phyloP scores from a whole-genome alignment of 2,329 filamentous ascomycete species.

The Diaporthe caulivora region DNA sequence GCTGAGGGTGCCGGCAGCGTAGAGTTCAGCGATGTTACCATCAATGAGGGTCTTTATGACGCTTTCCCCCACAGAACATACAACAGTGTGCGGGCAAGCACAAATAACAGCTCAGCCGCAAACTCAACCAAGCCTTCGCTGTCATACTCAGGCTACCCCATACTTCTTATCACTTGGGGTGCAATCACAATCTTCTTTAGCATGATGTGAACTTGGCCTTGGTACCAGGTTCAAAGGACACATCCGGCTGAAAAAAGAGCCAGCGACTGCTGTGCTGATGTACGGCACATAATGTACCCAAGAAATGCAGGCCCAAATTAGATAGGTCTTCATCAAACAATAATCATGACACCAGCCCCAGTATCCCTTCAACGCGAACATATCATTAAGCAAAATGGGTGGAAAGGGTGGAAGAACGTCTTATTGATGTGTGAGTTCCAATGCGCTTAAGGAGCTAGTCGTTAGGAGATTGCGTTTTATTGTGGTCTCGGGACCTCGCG shows the following conservation, averaged over 20 bases:
- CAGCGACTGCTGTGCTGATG: not conserved
- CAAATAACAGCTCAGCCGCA: not conserved
- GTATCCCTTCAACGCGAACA: too few species aligned
- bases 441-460: too few species aligned
- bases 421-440: too few species aligned
- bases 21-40: constrained; percentile 48
- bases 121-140: not conserved
- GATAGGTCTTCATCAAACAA: not conserved
- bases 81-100: not conserved
- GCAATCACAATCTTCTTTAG: not conserved
- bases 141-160: not conserved
- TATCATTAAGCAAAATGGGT: too few species aligned
- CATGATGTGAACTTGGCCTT: not conserved
- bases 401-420: too few species aligned
- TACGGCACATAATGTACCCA: not conserved
- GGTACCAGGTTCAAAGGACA: not conserved
- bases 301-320: not conserved
- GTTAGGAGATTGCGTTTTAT: too few species aligned
- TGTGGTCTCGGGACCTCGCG: too few species aligned
- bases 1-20: constrained; percentile 49
- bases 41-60: constrained; percentile 52
- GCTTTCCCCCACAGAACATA: constrained; percentile 40
- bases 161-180: not conserved
- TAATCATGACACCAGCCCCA: not conserved
- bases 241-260: not conserved